Base-by-base conservation (phyloP, 208 protist genomes). In the Tritrichomonas foetus region DNA sequence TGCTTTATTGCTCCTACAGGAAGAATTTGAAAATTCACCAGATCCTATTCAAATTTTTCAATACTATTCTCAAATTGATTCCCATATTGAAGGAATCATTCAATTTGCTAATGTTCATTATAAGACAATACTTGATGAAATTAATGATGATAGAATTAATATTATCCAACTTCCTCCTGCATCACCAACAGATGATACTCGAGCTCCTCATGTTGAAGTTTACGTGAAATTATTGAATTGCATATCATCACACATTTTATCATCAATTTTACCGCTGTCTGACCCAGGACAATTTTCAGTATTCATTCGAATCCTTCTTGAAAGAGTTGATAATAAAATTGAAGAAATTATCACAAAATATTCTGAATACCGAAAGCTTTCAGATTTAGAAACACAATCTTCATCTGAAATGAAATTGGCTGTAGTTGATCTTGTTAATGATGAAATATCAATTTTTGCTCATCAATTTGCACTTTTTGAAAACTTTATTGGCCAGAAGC, bases 361-460 rank as follows among this genome's bases (percentile, higher is more conserved):
- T 57, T 61, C 78, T 36, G 44, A 89, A 47, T 89, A 89, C 39
- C 3, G 78, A 30, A 53, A 44, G 33, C 41, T 55, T 57, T n/a
- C 41, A 53, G 41, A 82, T 53, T 13, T 33, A 1, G 47, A 89
- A 89, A 39, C 27, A 13, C 33, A 30, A 13, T 8, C 16, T n/a
- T 8, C 33, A 0, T 9, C 41, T 57, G 47, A 89, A 89, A 53
- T 36, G 8, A 69, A 69, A 30, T 25, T n/a, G 3, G 25, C 64
- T 33, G 27, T 69, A 11, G 0, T 89, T 0, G 47, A 89, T 49
- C 30, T 57, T 27, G 44, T 89, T 41, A 53, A 47, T 50, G 78
- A 89, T 89, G 78, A 89, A 55, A 89, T 89, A 33, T 89, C 78
- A 33, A 57, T 49, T 57, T 89, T 89, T 33, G 44, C 78, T 11